These are phyloP conservation scores for Aspergillus terreus DNA, from an alignment of 2,329 filamentous ascomycete genomes.

Conservation along the genomic window DNA sequence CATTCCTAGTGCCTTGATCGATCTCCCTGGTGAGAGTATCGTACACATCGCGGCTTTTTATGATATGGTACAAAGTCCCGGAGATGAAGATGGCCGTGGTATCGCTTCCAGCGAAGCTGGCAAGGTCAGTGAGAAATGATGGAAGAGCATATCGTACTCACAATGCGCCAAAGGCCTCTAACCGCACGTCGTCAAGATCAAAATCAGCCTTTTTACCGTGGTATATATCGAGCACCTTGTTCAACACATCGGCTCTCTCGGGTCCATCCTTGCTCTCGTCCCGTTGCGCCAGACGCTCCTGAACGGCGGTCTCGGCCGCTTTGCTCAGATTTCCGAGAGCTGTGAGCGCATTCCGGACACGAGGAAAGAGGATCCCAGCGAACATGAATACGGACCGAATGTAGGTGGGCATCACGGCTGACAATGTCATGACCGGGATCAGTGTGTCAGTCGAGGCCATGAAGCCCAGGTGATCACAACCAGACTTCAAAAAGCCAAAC, in stretches of 20 bases:
- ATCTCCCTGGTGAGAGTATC: conserved; percentile 11
- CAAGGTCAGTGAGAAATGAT: neutral
- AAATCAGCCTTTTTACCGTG: conserved; percentile 28
- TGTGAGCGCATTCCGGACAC: conserved; percentile 20
- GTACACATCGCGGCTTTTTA: conserved; percentile 23
- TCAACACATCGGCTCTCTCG: conserved; percentile 26
- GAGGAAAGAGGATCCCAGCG: conserved; percentile 19
- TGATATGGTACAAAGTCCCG: conserved; percentile 35
- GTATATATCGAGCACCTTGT: conserved; percentile 26
- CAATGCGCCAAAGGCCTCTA: conserved; percentile 27
- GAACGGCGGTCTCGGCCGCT: conserved; percentile 22
- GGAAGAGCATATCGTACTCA: conserved; percentile 22
- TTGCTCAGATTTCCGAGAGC: conserved; percentile 23
- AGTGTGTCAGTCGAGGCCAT: conserved; percentile 34
- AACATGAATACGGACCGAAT: conserved; percentile 26
- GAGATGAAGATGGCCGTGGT: conserved; percentile 33
- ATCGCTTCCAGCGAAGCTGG: conserved; percentile 31
- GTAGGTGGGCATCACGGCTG: conserved; percentile 26
- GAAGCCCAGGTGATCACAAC: conserved; percentile 36
- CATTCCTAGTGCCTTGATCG: neutral
- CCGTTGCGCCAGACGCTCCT: conserved; percentile 15
- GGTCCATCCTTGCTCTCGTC: conserved; percentile 11
- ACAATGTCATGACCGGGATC: conserved; percentile 29
- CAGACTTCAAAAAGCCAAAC: conserved; percentile 41
- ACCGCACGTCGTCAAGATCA: conserved; percentile 24